phyloP scores from a whole-genome alignment of 169 alveolate genomes.

The Perkinsus chesapeaki region DNA sequence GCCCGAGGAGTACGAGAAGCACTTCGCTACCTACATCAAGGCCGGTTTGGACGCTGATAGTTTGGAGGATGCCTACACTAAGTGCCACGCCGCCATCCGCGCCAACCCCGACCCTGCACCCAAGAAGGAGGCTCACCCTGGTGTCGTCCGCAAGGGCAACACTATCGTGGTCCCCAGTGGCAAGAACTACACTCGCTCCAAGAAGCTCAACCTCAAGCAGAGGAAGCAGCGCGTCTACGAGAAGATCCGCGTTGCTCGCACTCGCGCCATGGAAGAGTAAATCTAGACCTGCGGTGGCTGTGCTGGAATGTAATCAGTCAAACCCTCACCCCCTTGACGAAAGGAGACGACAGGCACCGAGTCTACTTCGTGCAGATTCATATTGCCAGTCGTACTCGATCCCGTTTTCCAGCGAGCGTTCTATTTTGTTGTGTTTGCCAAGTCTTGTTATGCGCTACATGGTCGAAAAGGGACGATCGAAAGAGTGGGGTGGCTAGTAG shows the following conservation, averaged over 20 bases:
- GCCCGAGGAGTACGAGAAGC: constrained; percentile 86
- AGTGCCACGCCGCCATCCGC: constrained; percentile 93
- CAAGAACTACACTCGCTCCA: constrained; percentile 75
- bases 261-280: constrained; percentile 19
- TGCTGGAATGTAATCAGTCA: constrained; percentile 3
- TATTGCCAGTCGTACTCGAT: background rate
- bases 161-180: constrained; percentile 73
- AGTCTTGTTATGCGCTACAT: too few species aligned
- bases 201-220: constrained; percentile 78
- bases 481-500: too few species aligned
- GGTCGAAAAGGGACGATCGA: background rate
- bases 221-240: constrained; percentile 85
- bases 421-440: background rate
- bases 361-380: background rate
- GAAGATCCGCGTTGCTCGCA: constrained; percentile 71
- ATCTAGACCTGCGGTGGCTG: background rate
- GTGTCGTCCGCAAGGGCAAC: constrained; percentile 69
- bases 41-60: constrained; percentile 83
- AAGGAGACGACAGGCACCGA: constrained; percentile 3
- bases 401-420: background rate
- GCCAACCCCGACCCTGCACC: constrained; percentile 82
- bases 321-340: constrained; percentile 3
- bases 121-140: constrained; percentile 64
- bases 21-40: constrained; percentile 89
- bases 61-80: constrained; percentile 91